phyloP scores from a whole-genome alignment of 768 basidiomycete species.

The Naganishia vishniacii region DNA sequence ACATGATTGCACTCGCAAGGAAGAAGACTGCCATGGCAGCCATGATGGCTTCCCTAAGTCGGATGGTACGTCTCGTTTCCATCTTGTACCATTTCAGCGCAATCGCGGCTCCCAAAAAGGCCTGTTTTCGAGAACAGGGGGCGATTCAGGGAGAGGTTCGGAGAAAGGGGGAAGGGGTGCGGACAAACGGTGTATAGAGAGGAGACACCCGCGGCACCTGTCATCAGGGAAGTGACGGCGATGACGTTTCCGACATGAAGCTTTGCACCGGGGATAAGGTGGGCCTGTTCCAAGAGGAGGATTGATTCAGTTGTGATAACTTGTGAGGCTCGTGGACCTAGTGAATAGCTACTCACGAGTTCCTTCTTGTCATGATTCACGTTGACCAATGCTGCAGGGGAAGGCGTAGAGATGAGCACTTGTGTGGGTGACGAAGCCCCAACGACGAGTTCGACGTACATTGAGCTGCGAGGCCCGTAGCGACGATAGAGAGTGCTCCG shows the following conservation, averaged over 20 bases:
- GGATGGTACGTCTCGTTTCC: constrained; percentile 22
- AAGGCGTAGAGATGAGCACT: neutral
- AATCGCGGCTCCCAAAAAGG: constrained; percentile 10
- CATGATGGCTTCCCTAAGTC: constrained; percentile 19
- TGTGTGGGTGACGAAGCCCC: neutral
- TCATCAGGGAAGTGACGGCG: constrained; percentile 20
- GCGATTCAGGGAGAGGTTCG: neutral
- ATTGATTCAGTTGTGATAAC: too few species aligned
- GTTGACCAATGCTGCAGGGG: constrained; percentile 12
- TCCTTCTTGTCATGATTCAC: constrained; percentile 18
- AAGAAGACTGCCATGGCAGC: constrained; percentile 7
- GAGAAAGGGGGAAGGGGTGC: too few species aligned
- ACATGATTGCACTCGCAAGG: constrained; percentile 21
- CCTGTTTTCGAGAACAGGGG: neutral
- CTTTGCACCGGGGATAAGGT: constrained; percentile 17
- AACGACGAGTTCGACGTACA: constrained; percentile 4
- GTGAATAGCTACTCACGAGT: constrained; percentile 15
- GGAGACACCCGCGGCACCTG: constrained; percentile 13
- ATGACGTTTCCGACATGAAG: constrained; percentile 20
- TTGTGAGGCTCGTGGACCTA: too few species aligned
- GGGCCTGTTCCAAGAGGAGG: neutral
- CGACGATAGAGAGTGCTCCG: constrained; percentile 21
- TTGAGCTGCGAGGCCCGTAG: constrained; percentile 21
- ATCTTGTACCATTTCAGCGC: constrained; percentile 21
- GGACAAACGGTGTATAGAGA: constrained; percentile 25